phyloP scores from a whole-genome alignment of 306 rosid genomes.

The Rosa lucieae region DNA sequence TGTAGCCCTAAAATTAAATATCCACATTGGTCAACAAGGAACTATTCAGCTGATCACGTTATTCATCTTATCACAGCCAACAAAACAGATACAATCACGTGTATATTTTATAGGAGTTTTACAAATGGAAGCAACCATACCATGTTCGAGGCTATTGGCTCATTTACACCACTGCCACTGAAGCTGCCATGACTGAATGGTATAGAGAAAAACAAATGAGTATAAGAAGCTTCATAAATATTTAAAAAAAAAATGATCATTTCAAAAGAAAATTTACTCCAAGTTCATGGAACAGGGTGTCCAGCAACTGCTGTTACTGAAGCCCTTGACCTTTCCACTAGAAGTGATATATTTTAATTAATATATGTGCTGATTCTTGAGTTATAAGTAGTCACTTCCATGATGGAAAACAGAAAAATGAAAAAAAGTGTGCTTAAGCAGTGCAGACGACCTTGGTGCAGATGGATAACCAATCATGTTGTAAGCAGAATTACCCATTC shows the following conservation, averaged over 20 bases:
- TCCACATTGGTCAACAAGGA: background rate
- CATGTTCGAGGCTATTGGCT: slow-evolving; percentile 44
- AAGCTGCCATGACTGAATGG: slow-evolving; percentile 51
- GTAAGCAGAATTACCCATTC: slow-evolving; percentile 96
- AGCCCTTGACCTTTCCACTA: slow-evolving; percentile 32
- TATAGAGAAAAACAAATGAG: slow-evolving; percentile 19
- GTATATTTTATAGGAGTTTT: background rate
- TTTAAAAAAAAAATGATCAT: background rate
- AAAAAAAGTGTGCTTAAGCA: slow-evolving; percentile 80
- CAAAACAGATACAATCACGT: background rate
- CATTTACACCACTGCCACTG: slow-evolving; percentile 44
- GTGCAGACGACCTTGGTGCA: slow-evolving; percentile 99
- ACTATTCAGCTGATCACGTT: background rate
- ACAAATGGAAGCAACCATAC: slow-evolving; percentile 31
- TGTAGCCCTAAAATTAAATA: background rate
- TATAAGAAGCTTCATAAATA: slow-evolving; percentile 13
- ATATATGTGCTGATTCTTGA: slow-evolving; percentile 40
- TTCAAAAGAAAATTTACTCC: slow-evolving; percentile 20
- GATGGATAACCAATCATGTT: slow-evolving; percentile 97
- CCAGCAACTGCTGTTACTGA: slow-evolving; percentile 25
- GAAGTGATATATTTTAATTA: slow-evolving; percentile 21
- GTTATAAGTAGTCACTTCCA: slow-evolving; percentile 52
- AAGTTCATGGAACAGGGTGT: slow-evolving; percentile 31
- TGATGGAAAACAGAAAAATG: slow-evolving; percentile 19
- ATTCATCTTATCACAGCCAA: background rate